These are phyloP conservation scores for Lyophyllum decastes DNA, from an alignment of 768 basidiomycete genomes.

Conservation along the genomic window DNA sequence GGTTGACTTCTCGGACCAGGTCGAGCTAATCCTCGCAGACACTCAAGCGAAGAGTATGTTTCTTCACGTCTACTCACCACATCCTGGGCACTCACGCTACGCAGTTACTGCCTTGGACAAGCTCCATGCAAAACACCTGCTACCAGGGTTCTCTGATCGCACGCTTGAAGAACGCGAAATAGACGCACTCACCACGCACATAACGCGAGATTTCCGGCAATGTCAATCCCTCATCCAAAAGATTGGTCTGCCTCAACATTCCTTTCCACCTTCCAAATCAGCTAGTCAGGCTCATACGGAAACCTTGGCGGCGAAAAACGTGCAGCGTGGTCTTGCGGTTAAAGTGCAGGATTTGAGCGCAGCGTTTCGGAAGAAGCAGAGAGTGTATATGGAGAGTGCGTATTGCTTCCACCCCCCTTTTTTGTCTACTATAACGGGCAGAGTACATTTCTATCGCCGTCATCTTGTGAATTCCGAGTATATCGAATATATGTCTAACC, in stretches of 20 bases:
- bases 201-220: conserved; percentile 82
- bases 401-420: conserved; percentile 19
- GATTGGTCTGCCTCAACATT: conserved; percentile 62
- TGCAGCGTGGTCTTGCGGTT: conserved; percentile 94
- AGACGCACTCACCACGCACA: conserved; percentile 78
- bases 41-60: conserved; percentile 78
- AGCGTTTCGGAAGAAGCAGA: conserved; percentile 94
- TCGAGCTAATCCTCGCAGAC: conserved; percentile 72
- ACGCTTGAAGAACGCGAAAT: conserved; percentile 94
- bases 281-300: conserved; percentile 46
- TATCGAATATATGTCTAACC: conserved; percentile 19
- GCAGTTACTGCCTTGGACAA: conserved; percentile 89
- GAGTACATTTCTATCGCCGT: background rate
- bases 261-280: conserved; percentile 59
- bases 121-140: conserved; percentile 92
- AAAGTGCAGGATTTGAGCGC: conserved; percentile 93
- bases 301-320: conserved; percentile 81
- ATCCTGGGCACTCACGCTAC: conserved; percentile 13
- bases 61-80: conserved; percentile 12
- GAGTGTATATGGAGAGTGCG: conserved; percentile 98
- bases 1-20: conserved; percentile 92
- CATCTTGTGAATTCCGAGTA: conserved; percentile 12
- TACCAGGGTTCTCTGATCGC: conserved; percentile 97
- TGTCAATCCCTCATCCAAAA: conserved; percentile 72
- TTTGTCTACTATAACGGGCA: background rate